Evolutionary conservation across 306 rosid species (phyloP), one percentile per base, ranked within the genome.

Genomic region (Sechiopsis laciniata): DNA sequence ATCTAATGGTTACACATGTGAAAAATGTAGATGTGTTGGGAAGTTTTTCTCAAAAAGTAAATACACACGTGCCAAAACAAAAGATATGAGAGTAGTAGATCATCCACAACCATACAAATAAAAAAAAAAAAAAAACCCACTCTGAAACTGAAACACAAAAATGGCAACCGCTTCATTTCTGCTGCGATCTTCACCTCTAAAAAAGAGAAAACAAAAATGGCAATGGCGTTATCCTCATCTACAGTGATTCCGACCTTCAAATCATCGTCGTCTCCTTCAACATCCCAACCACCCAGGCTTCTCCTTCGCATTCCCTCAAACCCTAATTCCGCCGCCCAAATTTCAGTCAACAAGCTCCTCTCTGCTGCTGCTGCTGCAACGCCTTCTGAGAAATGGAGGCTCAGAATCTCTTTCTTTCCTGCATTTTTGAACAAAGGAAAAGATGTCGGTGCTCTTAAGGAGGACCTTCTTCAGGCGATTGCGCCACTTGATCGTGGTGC

Each of bases 401-500:
- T 83, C 29, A 76, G 77, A 35, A 85, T 90, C 22, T 88, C 97
- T 0, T 90, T 92, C 78, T 92, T 92, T 55, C 80, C 95, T 78
- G 79, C 90, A 9, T 87, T 92, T 71, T 52, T 85, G 26, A 85
- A 79, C 57, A 92, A 79, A 74, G 85, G 87, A 12, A 89, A 90
- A 64, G 88, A 89, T 68, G 82, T 87, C 15, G 61, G 75, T 11
- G 48, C 77, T 70, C 78, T 92, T 66, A 92, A 90, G 79, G 84
- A 92, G 62, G 88, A 92, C 77, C 95, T 92, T 76, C 90, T 92
- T 17, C 81, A 82, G 11, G 92, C 91, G 77, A 87, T 92, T 85
- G 83, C 82, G 7, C 75, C 84, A 0, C 91, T 92, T 32, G 97
- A 92, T 84, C 85, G 95, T 52, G 97, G 97, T 2, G 95, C 97